Evolutionary conservation across 208 protist species (phyloP).

Genomic region (Wallacemonas sp.): DNA sequence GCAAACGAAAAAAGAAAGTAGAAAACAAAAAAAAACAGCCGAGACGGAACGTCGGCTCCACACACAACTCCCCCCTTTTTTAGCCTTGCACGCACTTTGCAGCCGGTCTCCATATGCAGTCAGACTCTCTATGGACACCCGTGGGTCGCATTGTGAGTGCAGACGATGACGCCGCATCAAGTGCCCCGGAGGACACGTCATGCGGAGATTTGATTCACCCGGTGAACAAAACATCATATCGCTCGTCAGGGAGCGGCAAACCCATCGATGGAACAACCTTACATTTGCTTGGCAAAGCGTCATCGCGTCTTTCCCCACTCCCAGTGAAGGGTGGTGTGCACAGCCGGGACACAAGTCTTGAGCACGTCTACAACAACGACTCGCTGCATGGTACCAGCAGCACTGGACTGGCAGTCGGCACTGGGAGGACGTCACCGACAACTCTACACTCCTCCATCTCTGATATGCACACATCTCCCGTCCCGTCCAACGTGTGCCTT

Average conservation of each 20-base stretch:
- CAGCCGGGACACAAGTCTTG: neutral
- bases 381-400: neutral
- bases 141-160: neutral
- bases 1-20: too few relatives aligned
- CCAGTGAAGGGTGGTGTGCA: neutral
- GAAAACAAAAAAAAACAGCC: too few relatives aligned
- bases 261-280: too few relatives aligned
- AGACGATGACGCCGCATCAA: neutral
- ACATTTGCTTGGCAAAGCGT: neutral
- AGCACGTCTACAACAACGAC: conserved; percentile 11
- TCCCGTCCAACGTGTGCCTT: neutral
- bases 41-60: too few relatives aligned
- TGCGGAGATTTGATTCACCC: neutral
- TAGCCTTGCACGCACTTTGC: too few relatives aligned
- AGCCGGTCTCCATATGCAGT: too few relatives aligned
- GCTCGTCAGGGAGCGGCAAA: too few relatives aligned
- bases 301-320: neutral
- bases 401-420: neutral
- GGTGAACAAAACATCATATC: too few relatives aligned
- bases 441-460: conserved; percentile 4
- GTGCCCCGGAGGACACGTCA: neutral
- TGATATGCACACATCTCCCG: conserved; percentile 4
- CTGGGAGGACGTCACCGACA: neutral
- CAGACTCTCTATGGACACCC: neutral
- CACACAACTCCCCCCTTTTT: too few relatives aligned